A percentile compares a stretch with the other conserved stretches of the same genome.
phyloP scores from a whole-genome alignment of 208 protist species.

The Wallacemonas sp. region DNA sequence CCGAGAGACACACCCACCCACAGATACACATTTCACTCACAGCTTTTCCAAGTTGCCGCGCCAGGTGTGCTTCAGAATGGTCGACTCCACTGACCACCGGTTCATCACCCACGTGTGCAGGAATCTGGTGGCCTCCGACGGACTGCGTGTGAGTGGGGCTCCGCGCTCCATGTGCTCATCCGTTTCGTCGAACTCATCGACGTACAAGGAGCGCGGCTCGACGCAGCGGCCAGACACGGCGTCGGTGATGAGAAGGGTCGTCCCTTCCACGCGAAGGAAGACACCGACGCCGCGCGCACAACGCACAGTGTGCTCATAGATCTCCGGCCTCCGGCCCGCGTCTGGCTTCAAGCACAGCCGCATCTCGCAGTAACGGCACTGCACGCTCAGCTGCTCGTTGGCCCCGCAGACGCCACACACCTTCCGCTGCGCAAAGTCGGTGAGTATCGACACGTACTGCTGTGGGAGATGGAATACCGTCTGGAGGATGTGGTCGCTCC shows the following conservation, averaged over 20 bases:
- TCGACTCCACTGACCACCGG: slow-evolving; percentile 55
- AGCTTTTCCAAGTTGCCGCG: slow-evolving; percentile 16
- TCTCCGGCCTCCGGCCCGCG: slow-evolving; percentile 26
- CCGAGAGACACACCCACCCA: too few relatives aligned
- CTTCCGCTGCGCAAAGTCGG: slow-evolving; percentile 15
- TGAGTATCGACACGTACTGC: slow-evolving; percentile 36
- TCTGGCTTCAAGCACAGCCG: slow-evolving; percentile 29
- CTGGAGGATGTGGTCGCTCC: slow-evolving; percentile 27
- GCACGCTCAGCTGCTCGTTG: slow-evolving; percentile 22
- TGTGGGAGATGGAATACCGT: slow-evolving; percentile 50
- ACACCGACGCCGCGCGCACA: slow-evolving; percentile 60
- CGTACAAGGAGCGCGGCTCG: slow-evolving; percentile 43
- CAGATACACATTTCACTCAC: slow-evolving; percentile 12
- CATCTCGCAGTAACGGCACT: slow-evolving; percentile 63
- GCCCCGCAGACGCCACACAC: slow-evolving; percentile 29
- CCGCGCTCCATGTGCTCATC: slow-evolving; percentile 27
- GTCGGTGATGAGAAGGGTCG: slow-evolving; percentile 43
- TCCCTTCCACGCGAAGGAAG: slow-evolving; percentile 38
- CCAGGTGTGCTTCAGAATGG: slow-evolving; percentile 32
- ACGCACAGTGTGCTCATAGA: slow-evolving; percentile 44
- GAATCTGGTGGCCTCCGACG: slow-evolving; percentile 22
- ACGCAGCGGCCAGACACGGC: slow-evolving; percentile 31
- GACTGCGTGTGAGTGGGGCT: slow-evolving; percentile 26
- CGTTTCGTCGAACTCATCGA: slow-evolving; percentile 62
- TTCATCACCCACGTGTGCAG: slow-evolving; percentile 66